phyloP scores from a whole-genome alignment of 169 alveolate genomes.

The Cyclospora cayetanensis region DNA sequence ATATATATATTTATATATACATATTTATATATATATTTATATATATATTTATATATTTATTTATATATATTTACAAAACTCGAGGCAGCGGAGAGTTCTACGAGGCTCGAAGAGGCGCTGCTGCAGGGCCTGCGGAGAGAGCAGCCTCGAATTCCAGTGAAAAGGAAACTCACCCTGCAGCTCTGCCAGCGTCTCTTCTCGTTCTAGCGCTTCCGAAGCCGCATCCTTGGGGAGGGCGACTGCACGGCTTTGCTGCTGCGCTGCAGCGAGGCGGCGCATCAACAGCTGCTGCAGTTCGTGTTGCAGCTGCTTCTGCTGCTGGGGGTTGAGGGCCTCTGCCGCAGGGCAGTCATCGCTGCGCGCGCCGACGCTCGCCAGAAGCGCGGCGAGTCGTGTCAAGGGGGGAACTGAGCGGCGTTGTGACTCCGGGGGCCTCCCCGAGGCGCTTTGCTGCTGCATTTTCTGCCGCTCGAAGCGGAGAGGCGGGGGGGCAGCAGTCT shows the following conservation, averaged over 20 bases:
- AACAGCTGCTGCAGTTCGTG: conserved; percentile 1
- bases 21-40: no score
- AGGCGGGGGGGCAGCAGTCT: no score
- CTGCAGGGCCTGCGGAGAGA: background rate
- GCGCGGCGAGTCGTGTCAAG: background rate
- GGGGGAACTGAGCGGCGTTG: background rate
- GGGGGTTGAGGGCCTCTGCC: background rate
- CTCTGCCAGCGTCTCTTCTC: background rate
- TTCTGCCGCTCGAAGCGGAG: no score
- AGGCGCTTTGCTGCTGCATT: background rate
- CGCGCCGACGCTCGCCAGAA: conserved; percentile 1
- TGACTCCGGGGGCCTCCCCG: background rate
- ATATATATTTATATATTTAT: no score
- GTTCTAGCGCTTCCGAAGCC: background rate
- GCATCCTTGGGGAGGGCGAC: background rate
- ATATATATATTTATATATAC: no score
- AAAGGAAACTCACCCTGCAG: background rate
- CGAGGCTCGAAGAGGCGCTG: no score
- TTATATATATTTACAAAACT: no score
- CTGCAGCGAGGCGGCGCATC: conserved; percentile 31
- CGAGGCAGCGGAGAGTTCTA: no score
- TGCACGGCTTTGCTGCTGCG: conserved; percentile 35
- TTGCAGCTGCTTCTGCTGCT: conserved; percentile 23
- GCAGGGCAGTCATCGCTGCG: background rate
- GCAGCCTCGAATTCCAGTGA: background rate